phyloP scores from a whole-genome alignment of 192 early-diverging fungal genomes.

The Anaeromyces robustus region DNA sequence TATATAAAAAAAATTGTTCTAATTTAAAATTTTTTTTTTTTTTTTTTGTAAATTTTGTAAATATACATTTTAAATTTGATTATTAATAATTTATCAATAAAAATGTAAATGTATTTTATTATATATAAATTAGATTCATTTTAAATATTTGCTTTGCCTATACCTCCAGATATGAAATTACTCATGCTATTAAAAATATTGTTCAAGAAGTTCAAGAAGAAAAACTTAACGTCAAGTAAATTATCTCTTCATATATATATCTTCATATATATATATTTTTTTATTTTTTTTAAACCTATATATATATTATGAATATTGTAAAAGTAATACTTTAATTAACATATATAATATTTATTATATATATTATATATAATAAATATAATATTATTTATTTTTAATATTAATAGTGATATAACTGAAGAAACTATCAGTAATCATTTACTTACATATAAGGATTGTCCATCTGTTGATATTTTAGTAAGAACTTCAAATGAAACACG shows the following conservation, averaged over 20 bases:
- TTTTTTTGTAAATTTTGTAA: too few relatives aligned
- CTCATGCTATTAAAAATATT: slow-evolving; percentile 27
- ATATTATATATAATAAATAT: too few relatives aligned
- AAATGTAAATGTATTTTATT: not conserved
- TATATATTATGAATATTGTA: too few relatives aligned
- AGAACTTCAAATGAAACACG: slow-evolving; percentile 92
- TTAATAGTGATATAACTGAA: slow-evolving; percentile 48
- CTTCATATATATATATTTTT: too few relatives aligned
- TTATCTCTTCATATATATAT: too few relatives aligned
- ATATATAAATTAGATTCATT: slow-evolving; percentile 22
- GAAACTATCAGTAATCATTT: slow-evolving; percentile 36
- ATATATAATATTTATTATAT: too few relatives aligned
- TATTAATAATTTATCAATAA: too few relatives aligned
- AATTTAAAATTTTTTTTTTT: too few relatives aligned
- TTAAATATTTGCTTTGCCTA: slow-evolving; percentile 91
- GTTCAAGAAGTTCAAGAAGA: slow-evolving; percentile 43
- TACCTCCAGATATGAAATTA: slow-evolving; percentile 80
- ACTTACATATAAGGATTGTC: slow-evolving; percentile 42
- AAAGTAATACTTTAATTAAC: not conserved
- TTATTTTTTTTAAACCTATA: too few relatives aligned
- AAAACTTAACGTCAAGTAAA: slow-evolving; percentile 19
- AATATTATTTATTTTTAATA: too few relatives aligned
- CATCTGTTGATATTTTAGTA: slow-evolving; percentile 72
- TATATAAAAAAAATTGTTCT: too few relatives aligned
- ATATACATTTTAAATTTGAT: too few relatives aligned